phyloP scores from a whole-genome alignment of 495 filamentous ascomycete genomes.

The Hypomontagnella monticulosa region DNA sequence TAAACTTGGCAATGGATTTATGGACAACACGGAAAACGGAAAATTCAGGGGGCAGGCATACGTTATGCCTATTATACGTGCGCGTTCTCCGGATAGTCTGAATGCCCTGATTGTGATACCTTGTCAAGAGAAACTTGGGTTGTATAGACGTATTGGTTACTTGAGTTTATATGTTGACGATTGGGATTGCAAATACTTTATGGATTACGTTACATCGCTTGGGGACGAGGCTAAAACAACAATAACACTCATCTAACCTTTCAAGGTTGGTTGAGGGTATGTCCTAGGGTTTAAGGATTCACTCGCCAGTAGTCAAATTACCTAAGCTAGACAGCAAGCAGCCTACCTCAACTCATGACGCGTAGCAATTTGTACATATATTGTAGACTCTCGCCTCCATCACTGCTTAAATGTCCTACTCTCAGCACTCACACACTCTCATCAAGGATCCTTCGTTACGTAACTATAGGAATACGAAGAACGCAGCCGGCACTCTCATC shows the following conservation, averaged over 20 bases:
- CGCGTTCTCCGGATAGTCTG: not conserved
- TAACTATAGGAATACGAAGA: not conserved
- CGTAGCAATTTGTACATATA: constrained; percentile 28
- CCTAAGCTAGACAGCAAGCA: constrained; percentile 1
- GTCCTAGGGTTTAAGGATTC: too few relatives aligned
- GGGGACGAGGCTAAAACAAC: too few relatives aligned
- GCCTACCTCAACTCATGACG: not conserved
- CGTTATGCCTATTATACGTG: not conserved
- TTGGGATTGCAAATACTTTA: too few relatives aligned
- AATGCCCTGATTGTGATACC: not conserved
- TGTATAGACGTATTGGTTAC: constrained; percentile 12
- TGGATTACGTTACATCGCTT: too few relatives aligned
- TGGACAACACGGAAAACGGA: too few relatives aligned
- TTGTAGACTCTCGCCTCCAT: not conserved
- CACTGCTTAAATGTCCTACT: not conserved
- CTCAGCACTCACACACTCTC: not conserved
- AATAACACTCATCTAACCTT: too few relatives aligned
- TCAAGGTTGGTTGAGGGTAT: too few relatives aligned
- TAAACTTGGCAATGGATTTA: too few relatives aligned
- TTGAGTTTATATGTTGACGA: too few relatives aligned
- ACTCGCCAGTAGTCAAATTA: constrained; percentile 20
- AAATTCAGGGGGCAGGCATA: too few relatives aligned
- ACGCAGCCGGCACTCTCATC: too few relatives aligned
- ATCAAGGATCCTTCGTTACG: not conserved
- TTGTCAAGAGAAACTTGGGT: not conserved